These are phyloP conservation scores for Populus euphratica DNA, from an alignment of 345 rosid genomes.

Conservation along the genomic window DNA sequence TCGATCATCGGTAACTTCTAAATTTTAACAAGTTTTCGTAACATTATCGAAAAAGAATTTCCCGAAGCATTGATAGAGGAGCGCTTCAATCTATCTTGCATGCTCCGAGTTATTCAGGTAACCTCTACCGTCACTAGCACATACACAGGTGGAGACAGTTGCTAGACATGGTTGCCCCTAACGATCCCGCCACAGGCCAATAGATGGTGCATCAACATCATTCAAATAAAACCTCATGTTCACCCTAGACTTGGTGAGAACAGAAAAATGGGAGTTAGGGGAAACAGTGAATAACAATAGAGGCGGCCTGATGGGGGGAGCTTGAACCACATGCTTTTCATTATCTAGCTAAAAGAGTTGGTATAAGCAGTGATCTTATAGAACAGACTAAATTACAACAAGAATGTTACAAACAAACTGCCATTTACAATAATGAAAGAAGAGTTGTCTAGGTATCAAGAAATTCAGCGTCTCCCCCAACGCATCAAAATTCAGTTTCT, in stretches of 20 bases:
- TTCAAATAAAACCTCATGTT: too few species aligned
- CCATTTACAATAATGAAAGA: constrained; percentile 29
- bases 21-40: not conserved
- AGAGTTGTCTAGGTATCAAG: constrained; percentile 16
- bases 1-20: not conserved
- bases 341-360: constrained; percentile 1
- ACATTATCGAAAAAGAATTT: not conserved
- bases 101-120: not conserved
- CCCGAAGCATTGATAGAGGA: not conserved
- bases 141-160: not conserved
- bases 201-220: not conserved
- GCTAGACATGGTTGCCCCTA: not conserved
- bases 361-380: constrained; percentile 15
- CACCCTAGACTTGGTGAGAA: not conserved
- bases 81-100: not conserved
- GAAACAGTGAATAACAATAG: not conserved
- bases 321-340: not conserved
- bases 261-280: not conserved
- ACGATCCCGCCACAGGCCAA: too few species aligned
- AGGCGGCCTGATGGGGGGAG: not conserved
- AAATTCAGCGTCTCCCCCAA: not conserved
- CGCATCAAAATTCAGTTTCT: not conserved
- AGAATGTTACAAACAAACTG: constrained; percentile 17
- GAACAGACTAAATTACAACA: constrained; percentile 21
- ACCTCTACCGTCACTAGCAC: not conserved